Base-by-base conservation (phyloP, 2,329 filamentous ascomycete genomes). In the Leptographium procerum region DNA sequence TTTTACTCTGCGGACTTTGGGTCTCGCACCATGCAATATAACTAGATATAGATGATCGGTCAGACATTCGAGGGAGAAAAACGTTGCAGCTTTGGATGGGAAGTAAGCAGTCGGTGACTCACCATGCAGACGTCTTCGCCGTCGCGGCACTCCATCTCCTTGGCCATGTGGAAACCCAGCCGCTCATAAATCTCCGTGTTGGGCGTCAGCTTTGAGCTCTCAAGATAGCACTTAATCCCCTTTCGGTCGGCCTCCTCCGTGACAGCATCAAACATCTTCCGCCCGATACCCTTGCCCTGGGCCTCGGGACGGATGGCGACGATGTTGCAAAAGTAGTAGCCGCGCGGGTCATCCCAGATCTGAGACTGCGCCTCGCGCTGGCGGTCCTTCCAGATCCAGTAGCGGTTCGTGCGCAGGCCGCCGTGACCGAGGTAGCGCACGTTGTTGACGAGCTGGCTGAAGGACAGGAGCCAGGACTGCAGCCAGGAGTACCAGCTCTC, bases 301-400 rank as follows among this genome's bases (percentile, higher is more conserved):
- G 34, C 34, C 34, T 54, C 52, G 11, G 52, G 52, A 9, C 33
- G 52, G 5, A 54, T 43, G 33, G 34, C 34, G 8, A 43, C 29
- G 6, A 54, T 54, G 24, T 54, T 54, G 34, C 52, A 54, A n/a
- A 54, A 54, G 19, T 54, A 54, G 29, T 54, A 54, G 52, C 52
- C 52, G 2, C 34, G 22, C 1, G 52, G 52, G n/a, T 54, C 52
- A 22, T 16, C 14, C 52, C 52, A 54, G 52, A 54, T 54, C 24
- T 54, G 52, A 8, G 52, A 16, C 52, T 54, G 52, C 14, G 52
- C 52, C 52, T 52, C 50, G 16, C 50, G 29, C 50, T 54, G 52
- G 2, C 22, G 33, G 33, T 16, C 52, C n/a, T 54, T 54, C 52
- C 52, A 54, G 33, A 54, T 54, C 52, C 52, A 54, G 33, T 54